Evolutionary conservation across 2,329 filamentous ascomycete species (phyloP).

Genomic region (Colletotrichum sojae): DNA sequence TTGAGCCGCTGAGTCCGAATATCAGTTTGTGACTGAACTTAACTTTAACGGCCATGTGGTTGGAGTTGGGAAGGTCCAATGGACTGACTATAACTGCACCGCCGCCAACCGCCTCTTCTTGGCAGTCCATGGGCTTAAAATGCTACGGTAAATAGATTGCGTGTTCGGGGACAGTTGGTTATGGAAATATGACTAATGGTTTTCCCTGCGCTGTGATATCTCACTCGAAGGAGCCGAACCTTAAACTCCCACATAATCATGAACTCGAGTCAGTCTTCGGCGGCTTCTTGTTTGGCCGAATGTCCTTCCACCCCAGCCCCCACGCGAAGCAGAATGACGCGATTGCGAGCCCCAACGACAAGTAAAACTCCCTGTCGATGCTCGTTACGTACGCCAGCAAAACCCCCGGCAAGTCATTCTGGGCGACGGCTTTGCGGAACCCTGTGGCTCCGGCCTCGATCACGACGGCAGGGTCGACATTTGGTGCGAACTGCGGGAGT

Average conservation of each 20-base stretch:
- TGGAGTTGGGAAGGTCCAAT: too few species aligned
- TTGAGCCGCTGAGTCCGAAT: conserved; percentile 11
- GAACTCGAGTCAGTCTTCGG: conserved; percentile 31
- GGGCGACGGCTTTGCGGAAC: conserved; percentile 51
- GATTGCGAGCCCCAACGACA: conserved; percentile 49
- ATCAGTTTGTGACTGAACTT: neutral
- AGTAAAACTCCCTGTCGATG: conserved; percentile 48
- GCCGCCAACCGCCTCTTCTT: too few species aligned
- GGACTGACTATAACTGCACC: too few species aligned
- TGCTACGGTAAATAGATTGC: too few species aligned
- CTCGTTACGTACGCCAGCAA: conserved; percentile 57
- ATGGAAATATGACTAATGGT: neutral
- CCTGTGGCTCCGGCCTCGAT: conserved; percentile 59
- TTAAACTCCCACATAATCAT: neutral
- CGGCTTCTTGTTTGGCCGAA: conserved; percentile 52
- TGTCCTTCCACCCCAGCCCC: conserved; percentile 62
- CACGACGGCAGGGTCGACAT: conserved; percentile 48
- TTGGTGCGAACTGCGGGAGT: neutral
- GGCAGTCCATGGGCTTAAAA: too few species aligned
- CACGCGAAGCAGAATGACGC: conserved; percentile 53
- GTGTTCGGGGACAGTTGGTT: neutral
- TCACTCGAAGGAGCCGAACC: neutral
- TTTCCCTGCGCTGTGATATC: neutral
- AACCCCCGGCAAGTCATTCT: conserved; percentile 51
- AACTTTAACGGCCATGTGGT: too few species aligned